Base-by-base conservation (phyloP, 2,329 filamentous ascomycete genomes). In the Chrysosporium queenslandicum region DNA sequence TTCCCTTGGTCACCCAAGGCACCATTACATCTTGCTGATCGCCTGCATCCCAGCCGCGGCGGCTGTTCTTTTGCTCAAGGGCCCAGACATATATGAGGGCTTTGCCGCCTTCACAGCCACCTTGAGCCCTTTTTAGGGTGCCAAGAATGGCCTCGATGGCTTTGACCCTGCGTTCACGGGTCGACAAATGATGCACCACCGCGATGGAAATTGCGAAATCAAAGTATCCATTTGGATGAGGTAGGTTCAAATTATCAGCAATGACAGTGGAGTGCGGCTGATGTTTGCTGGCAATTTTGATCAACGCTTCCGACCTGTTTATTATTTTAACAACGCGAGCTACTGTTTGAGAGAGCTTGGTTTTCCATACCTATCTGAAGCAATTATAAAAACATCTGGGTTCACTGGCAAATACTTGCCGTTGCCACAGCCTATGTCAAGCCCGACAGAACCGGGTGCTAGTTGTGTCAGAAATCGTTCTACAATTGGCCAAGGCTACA, bases 151-250 rank as follows among this genome's bases (percentile, higher is more conserved):
- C 77, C 45, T 73, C 71, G 16, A 97, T 79, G 25, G 86, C 89
- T 57, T 85, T 81, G 32, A 85, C 72, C 46, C 92, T 79, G 53
- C 92, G 77, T 46, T 76, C 77, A 9, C 76, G 74, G 4, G 90
- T 95, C 12, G 88, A 94, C 49, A 97, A 75, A 71, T 98, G 92
- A 71, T 97, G 92, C 29, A 97, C 76, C 9, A 97, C 92, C 45
- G 92, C 92, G 62, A 98, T 90, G 62, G 85, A 92, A 59, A 97
- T 92, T 53, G 81, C 89, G 66, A 97, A 97, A 69, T 97, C 91
- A 65, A 86, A 86, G 62, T 45, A 37, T 9, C 32, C 49, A 56
- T 65, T 54, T 9, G 80, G 85, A 67, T 95, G 91, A 3, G 92
- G 92, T 18, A 96, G 77, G n/a, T 77, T 76, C 7, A 97, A 77